Percentiles rank a stretch among this genome's conserved stretches.
These are phyloP conservation scores for Petunia secreta DNA, from an alignment of 257 asterid species.

Conservation along the genomic window DNA sequence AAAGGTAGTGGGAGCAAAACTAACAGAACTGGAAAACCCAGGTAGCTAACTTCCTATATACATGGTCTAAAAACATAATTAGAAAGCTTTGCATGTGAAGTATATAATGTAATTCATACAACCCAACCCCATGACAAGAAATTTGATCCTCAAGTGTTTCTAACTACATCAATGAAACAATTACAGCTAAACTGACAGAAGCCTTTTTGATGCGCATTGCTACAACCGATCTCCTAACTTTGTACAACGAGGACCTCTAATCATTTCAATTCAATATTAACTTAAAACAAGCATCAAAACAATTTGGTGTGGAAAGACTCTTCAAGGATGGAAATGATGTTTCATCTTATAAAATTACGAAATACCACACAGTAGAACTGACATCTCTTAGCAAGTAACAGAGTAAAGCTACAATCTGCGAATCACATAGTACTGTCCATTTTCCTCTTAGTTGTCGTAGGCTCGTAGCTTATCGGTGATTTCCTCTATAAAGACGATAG, in stretches of 20 bases:
- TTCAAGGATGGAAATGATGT: not conserved
- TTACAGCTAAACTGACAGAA: not conserved
- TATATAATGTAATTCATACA: not conserved
- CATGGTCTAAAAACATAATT: not conserved
- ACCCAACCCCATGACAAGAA: not conserved
- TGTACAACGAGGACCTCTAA: not conserved
- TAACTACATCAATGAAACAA: not conserved
- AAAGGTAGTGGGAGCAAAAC: not conserved
- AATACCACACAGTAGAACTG: not conserved
- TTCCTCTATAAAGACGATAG: constrained; percentile 8
- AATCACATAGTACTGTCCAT: not conserved
- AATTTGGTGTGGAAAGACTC: not conserved
- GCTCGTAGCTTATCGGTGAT: not conserved
- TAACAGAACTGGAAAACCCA: not conserved
- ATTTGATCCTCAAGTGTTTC: not conserved
- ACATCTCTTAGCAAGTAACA: not conserved
- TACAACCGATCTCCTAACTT: constrained; percentile 1
- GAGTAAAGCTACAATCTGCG: not conserved
- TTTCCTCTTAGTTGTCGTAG: not conserved
- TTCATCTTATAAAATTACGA: not conserved
- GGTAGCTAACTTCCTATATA: not conserved
- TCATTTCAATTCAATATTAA: not conserved
- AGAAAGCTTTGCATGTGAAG: constrained; percentile 13
- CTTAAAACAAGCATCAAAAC: not conserved
- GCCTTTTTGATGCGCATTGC: not conserved